These are phyloP conservation scores for Suhomyces sp. DNA, from an alignment of 805 yeast species.

Conservation along the genomic window DNA sequence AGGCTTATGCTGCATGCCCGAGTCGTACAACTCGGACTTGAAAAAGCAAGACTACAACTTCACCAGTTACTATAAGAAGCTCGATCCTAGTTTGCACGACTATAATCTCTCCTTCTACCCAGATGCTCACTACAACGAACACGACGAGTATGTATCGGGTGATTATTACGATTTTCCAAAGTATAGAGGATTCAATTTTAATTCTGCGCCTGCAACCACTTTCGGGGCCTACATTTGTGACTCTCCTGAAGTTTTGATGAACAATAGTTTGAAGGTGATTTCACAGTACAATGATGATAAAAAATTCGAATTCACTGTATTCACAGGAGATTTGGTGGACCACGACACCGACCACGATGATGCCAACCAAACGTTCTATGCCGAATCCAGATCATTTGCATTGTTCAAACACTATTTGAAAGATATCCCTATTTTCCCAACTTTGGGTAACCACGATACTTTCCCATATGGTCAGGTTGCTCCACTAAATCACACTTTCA, in stretches of 20 bases:
- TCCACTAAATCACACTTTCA: conserved; percentile 34
- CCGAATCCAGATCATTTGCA: conserved; percentile 67
- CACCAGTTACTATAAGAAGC: conserved; percentile 24
- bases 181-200: conserved; percentile 26
- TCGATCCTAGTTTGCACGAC: conserved; percentile 10
- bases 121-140: conserved; percentile 26
- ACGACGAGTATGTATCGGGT: conserved; percentile 27
- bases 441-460: conserved; percentile 69
- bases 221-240: conserved; percentile 67
- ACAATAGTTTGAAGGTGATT: conserved; percentile 51
- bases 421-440: conserved; percentile 56
- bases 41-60: conserved; percentile 24
- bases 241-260: conserved; percentile 59
- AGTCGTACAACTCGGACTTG: conserved; percentile 35
- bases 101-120: conserved; percentile 27
- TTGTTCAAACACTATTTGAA: conserved; percentile 52
- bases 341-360: conserved; percentile 55
- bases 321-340: conserved; percentile 75
- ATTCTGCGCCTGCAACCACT: conserved; percentile 52
- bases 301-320: conserved; percentile 57
- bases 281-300: conserved; percentile 31
- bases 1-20: conserved; percentile 60
- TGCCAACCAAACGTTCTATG: conserved; percentile 62
- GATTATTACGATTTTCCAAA: conserved; percentile 31
- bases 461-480: conserved; percentile 72